Evolutionary conservation across 805 yeast genomes (phyloP), one percentile per base, ranked within the genome.

Genomic region (Yarrowia divulgata): DNA sequence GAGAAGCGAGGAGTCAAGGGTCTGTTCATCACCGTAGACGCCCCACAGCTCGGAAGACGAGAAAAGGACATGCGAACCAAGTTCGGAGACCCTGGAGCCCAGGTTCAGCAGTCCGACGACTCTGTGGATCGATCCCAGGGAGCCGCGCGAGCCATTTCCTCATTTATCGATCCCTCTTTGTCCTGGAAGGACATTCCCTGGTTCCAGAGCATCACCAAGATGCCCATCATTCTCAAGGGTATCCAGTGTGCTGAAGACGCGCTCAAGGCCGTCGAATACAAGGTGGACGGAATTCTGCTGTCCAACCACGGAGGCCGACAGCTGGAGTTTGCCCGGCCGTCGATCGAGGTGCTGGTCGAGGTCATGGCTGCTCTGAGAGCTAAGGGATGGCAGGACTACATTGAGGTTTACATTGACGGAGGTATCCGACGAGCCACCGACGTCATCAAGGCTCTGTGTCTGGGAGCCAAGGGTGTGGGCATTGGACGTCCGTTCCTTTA

Each of bases 241-340:
- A 88, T 92, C n/a, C 96, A 91, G 78, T 80, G 94, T 40, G 86
- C 85, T 50, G 94, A 90, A 71, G 97, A 92, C 75, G 93, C 90
- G 0, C 76, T 91, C 19, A 78, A 80, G 73, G 97, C 97, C 0
- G 87, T 86, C 7, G 89, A 90, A 72, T 79, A 84, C 73, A 95
- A 95, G 3, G 84, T 85, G 37, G 85, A 87, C 52, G 97, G 93
- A 50, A 88, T 91, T n/a, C 91, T 92, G 4, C 74, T 91, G 64
- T 90, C 96, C 1, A 92, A 91, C 76, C 97, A 91, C 79, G 97
- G 97, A 71, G 97, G 97, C 50, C 82, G 97, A 71, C 97, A 91
- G 78, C 80, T 92, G 69, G 97, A 92, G 78, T 90, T 86, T 74
- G 83, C 97, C 0, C 84, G 90, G n/a, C 87, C 97, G 0, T 90